Evolutionary conservation across 768 basidiomycete species (phyloP).

Genomic region (Suillus alpinus): DNA sequence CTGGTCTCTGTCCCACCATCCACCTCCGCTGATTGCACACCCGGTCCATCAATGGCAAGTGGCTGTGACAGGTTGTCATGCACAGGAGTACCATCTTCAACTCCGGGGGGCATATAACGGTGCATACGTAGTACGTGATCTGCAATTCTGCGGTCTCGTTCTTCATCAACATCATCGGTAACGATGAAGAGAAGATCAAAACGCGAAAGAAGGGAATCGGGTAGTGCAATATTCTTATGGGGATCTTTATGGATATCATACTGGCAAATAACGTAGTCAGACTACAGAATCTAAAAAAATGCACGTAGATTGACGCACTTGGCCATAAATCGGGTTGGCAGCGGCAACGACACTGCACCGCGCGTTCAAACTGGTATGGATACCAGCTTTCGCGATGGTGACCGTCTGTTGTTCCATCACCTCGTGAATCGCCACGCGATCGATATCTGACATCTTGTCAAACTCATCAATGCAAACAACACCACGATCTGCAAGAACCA

Average conservation of each 20-base stretch:
- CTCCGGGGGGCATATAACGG: constrained; percentile 91
- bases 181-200: constrained; percentile 98
- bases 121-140: constrained; percentile 98
- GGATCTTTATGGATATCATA: constrained; percentile 99
- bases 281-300: constrained; percentile 3
- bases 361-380: constrained; percentile 97
- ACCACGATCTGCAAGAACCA: constrained; percentile 98
- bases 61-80: constrained; percentile 87
- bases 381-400: constrained; percentile 98
- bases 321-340: constrained; percentile 98
- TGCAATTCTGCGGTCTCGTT: constrained; percentile 89
- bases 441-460: constrained; percentile 99
- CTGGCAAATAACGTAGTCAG: constrained; percentile 39
- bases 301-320: constrained; percentile 48
- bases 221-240: constrained; percentile 96
- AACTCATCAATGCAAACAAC: constrained; percentile 99
- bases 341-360: constrained; percentile 97
- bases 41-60: constrained; percentile 81
- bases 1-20: constrained; percentile 44
- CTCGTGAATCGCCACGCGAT: constrained; percentile 99
- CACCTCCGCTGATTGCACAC: constrained; percentile 35
- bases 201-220: constrained; percentile 96
- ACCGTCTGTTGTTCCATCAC: constrained; percentile 99
- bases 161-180: constrained; percentile 96
- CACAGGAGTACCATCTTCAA: constrained; percentile 93